Conservation (phyloP, 306 rosid species). For the Malus asiatica region DNA sequence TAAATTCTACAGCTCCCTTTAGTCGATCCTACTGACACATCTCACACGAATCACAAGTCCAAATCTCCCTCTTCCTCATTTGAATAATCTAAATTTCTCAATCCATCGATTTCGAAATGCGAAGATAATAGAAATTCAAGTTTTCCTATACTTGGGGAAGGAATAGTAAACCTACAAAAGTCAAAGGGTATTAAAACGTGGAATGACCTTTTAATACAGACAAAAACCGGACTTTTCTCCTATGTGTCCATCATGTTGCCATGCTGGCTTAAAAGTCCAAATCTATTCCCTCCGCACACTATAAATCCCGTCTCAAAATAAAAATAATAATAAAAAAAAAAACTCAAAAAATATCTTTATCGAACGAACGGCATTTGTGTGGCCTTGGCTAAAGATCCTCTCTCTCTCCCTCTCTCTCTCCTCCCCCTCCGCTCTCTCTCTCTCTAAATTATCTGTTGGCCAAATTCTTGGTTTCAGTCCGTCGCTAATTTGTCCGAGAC, state of each 20-base stretch:
- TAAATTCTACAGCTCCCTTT: no score
- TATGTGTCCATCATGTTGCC: background rate
- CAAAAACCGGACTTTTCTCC: background rate
- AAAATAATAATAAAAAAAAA: background rate
- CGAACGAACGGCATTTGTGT: constrained; percentile 65
- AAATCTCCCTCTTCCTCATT: no score
- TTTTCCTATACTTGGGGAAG: background rate
- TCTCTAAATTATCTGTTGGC: constrained; percentile 45
- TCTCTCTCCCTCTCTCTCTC: constrained; percentile 21
- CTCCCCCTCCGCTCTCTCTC: constrained; percentile 19
- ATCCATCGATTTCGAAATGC: no score
- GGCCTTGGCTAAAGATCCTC: constrained; percentile 66
- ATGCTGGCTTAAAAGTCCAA: background rate
- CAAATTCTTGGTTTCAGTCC: constrained; percentile 36
- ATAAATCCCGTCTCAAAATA: background rate
- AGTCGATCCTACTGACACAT: no score
- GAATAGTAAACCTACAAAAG: no score
- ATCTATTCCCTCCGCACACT: background rate
- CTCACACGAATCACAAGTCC: no score
- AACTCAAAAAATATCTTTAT: constrained; percentile 22
- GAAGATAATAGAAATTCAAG: no score
- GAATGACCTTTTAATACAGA: background rate
- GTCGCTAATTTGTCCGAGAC: constrained; percentile 26
- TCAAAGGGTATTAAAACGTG: background rate
- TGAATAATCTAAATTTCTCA: no score